Evolutionary conservation across 2,329 filamentous ascomycete genomes (phyloP).

Genomic region (Colletotrichum viniferum): DNA sequence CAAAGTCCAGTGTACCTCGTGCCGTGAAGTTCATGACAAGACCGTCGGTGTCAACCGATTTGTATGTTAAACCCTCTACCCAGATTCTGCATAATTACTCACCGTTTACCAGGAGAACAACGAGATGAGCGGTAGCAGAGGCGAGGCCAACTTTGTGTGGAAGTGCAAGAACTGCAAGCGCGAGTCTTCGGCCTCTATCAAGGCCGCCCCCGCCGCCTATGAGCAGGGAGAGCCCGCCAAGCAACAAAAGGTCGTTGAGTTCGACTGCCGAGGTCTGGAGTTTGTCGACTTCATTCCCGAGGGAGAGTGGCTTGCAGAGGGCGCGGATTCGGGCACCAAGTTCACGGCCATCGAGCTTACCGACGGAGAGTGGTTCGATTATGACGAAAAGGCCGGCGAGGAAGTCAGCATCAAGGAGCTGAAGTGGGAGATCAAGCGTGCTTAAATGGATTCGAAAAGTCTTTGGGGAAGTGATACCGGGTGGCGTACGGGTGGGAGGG

Average conservation of each 20-base stretch:
- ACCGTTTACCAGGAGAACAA: conserved; percentile 71
- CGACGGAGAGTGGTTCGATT: conserved; percentile 98
- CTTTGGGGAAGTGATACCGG: conserved; percentile 10
- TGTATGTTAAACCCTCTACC: conserved; percentile 57
- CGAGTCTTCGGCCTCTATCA: conserved; percentile 86
- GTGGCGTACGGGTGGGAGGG: not conserved
- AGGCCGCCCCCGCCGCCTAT: conserved; percentile 74
- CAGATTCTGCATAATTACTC: not conserved
- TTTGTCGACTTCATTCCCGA: conserved; percentile 91
- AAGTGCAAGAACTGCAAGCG: conserved; percentile 98
- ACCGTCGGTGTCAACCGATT: conserved; percentile 86
- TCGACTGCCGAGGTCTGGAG: conserved; percentile 93
- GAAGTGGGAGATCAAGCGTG: conserved; percentile 82
- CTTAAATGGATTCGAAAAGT: conserved; percentile 46
- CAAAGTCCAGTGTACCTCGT: conserved; percentile 98
- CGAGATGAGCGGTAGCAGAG: conserved; percentile 89
- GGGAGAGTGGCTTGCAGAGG: conserved; percentile 91
- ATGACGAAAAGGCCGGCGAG: conserved; percentile 90
- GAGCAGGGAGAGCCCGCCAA: conserved; percentile 74
- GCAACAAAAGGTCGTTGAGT: conserved; percentile 79
- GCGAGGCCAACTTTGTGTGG: conserved; percentile 99
- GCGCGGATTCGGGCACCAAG: conserved; percentile 78
- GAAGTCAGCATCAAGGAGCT: conserved; percentile 93
- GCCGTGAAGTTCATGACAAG: conserved; percentile 88
- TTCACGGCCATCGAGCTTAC: conserved; percentile 82